A percentile compares a stretch with the other conserved stretches of the same genome.
phyloP scores from a whole-genome alignment of 441 rosid species.

The Euphorbia celastroides region DNA sequence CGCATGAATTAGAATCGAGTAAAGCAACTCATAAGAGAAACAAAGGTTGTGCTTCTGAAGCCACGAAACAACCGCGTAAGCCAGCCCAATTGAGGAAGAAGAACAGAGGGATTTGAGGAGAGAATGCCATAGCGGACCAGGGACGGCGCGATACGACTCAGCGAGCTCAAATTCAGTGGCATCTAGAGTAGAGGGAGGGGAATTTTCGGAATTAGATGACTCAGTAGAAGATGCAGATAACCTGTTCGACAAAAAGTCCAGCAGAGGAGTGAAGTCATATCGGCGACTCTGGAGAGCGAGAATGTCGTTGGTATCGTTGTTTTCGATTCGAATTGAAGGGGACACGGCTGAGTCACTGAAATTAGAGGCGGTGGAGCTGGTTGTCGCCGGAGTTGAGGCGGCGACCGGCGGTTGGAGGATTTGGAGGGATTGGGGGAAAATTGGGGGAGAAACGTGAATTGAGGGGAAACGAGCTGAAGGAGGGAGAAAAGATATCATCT shows the following conservation, averaged over 20 bases:
- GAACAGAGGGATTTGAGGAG: constrained; percentile 62
- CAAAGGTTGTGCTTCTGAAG: constrained; percentile 84
- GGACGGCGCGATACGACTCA: constrained; percentile 87
- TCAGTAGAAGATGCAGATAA: constrained; percentile 21
- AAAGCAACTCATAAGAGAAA: constrained; percentile 89
- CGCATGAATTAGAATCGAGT: constrained; percentile 85
- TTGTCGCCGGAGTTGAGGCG: constrained; percentile 19
- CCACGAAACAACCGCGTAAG: constrained; percentile 88
- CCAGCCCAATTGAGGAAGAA: constrained; percentile 47
- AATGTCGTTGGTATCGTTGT: constrained; percentile 21
- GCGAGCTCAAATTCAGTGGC: constrained; percentile 63
- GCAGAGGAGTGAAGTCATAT: constrained; percentile 86
- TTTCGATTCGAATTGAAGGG: background rate
- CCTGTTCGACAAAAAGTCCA: constrained; percentile 48
- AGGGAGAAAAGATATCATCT: constrained; percentile 49
- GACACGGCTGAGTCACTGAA: constrained; percentile 23
- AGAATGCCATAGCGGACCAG: constrained; percentile 91
- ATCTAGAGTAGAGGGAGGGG: constrained; percentile 45
- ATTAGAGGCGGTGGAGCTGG: constrained; percentile 16
- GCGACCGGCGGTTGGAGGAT: constrained; percentile 21
- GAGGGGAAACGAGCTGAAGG: constrained; percentile 45
- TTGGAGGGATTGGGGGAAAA: constrained; percentile 22
- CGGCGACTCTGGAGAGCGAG: constrained; percentile 49
- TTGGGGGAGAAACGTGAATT: constrained; percentile 23
- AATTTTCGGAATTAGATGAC: constrained; percentile 16